phyloP scores from a whole-genome alignment of 768 basidiomycete species.

The Boletus rufocinnamomeus region DNA sequence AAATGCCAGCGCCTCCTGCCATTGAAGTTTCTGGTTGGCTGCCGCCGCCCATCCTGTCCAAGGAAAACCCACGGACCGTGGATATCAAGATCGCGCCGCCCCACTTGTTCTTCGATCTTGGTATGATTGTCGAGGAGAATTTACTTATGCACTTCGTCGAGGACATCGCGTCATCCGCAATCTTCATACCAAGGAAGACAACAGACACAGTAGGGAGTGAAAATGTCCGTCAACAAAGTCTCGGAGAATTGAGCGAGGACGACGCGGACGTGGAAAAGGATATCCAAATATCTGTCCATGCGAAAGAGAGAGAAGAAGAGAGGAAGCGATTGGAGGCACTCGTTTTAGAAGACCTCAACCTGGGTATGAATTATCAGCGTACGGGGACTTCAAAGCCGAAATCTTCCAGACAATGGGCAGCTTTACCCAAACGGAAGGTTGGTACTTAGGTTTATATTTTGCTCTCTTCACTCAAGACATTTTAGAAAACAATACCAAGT shows the following conservation, averaged over 20 bases:
- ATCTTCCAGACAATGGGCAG: conserved; percentile 6
- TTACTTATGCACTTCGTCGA: conserved; percentile 52
- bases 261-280: conserved; percentile 19
- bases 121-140: conserved; percentile 39
- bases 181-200: conserved; percentile 15
- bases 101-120: conserved; percentile 77
- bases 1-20: conserved; percentile 13
- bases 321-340: conserved; percentile 47
- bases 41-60: background rate
- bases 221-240: background rate
- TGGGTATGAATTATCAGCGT: conserved; percentile 48
- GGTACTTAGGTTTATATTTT: background rate
- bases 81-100: conserved; percentile 56
- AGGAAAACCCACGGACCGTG: conserved; percentile 12
- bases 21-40: conserved; percentile 23
- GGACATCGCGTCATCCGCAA: conserved; percentile 34
- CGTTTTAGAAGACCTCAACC: conserved; percentile 61
- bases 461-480: conserved; percentile 6
- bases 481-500: conserved; percentile 13
- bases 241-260: conserved; percentile 13
- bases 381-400: conserved; percentile 11
- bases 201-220: background rate
- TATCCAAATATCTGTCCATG: conserved; percentile 26
- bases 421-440: conserved; percentile 21
- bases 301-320: conserved; percentile 38